Conservation (phyloP, 2,329 filamentous ascomycete genomes). For the Penicillium sp. region DNA sequence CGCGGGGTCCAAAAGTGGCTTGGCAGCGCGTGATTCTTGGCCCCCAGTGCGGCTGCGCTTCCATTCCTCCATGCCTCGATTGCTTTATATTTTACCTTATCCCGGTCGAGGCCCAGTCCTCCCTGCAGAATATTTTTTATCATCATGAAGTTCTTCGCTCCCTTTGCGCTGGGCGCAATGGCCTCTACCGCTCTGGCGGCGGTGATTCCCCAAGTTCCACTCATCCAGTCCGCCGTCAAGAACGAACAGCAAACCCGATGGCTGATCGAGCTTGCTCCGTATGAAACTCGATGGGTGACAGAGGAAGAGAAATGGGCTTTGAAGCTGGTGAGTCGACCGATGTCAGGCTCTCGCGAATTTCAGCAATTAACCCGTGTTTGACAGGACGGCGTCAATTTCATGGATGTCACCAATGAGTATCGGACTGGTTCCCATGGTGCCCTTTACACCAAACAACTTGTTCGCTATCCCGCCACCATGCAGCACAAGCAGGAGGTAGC, state of each 20-base stretch:
- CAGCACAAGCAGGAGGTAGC: slow-evolving; percentile 60
- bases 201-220: slow-evolving; percentile 27
- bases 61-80: background rate
- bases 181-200: slow-evolving; percentile 31
- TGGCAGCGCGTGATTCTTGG: slow-evolving; percentile 19
- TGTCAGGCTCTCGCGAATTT: background rate
- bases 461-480: slow-evolving; percentile 63
- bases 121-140: slow-evolving; percentile 3
- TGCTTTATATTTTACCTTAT: slow-evolving; percentile 3
- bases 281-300: slow-evolving; percentile 77
- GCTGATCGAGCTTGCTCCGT: slow-evolving; percentile 78
- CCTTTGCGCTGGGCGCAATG: slow-evolving; percentile 34
- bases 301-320: slow-evolving; percentile 95
- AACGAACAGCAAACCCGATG: slow-evolving; percentile 50
- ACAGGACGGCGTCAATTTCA: slow-evolving; percentile 79
- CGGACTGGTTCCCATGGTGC: slow-evolving; percentile 57
- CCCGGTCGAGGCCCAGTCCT: background rate
- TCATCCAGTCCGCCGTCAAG: slow-evolving; percentile 21
- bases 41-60: slow-evolving; percentile 5
- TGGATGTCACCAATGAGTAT: slow-evolving; percentile 74
- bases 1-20: slow-evolving; percentile 22
- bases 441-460: slow-evolving; percentile 36
- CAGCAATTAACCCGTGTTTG: slow-evolving; percentile 2
- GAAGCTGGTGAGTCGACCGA: slow-evolving; percentile 58
- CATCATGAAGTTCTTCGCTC: slow-evolving; percentile 35